Percentiles rank a stretch among this genome's conserved stretches.
These are phyloP conservation scores for Penicillium nucicola DNA, from an alignment of 495 filamentous ascomycete genomes.

Conservation along the genomic window DNA sequence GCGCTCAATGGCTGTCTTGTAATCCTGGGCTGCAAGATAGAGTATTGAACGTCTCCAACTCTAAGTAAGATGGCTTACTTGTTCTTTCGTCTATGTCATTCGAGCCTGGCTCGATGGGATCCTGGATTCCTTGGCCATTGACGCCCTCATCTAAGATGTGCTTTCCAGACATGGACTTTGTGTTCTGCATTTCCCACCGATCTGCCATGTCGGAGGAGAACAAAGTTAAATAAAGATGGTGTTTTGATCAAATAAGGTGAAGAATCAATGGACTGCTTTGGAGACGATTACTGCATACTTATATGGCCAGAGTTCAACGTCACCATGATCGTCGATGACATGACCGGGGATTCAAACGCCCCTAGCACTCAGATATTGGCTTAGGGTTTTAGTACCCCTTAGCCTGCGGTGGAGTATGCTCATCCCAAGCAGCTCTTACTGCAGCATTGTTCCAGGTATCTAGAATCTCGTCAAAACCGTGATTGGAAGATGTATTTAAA, in stretches of 20 bases:
- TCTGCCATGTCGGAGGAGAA: background rate
- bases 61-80: background rate
- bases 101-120: background rate
- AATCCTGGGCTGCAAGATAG: constrained; percentile 2
- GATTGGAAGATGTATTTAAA: too few species aligned
- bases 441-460: too few species aligned
- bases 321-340: constrained; percentile 6
- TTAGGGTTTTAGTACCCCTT: background rate
- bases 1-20: constrained; percentile 7
- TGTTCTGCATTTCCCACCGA: background rate
- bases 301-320: background rate
- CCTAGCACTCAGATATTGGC: background rate
- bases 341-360: background rate
- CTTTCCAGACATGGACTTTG: background rate
- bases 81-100: constrained; percentile 2
- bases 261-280: background rate
- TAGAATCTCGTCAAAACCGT: too few species aligned
- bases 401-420: too few species aligned
- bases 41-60: background rate
- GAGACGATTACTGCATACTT: background rate
- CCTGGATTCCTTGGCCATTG: background rate
- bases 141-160: background rate
- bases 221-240: background rate
- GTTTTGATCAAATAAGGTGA: background rate
- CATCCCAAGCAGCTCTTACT: too few species aligned